Base-by-base conservation (phyloP, 768 basidiomycete species). In the Boletus pseudo-olivaceus region DNA sequence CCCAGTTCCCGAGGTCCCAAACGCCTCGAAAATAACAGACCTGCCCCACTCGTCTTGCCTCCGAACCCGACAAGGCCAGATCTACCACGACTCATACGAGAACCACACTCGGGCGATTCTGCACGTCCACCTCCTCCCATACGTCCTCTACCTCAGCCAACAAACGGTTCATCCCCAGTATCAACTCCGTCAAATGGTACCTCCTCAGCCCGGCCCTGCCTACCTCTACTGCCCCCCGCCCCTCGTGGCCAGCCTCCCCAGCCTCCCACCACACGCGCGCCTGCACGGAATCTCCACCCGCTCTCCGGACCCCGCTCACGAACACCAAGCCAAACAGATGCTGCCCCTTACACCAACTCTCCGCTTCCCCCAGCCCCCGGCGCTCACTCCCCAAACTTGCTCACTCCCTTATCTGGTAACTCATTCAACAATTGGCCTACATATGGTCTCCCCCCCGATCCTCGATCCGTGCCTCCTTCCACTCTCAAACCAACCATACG, bases 31-130 rank as follows among this genome's bases (percentile, higher is more conserved):
- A 80, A 74, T 48, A 79, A 76, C 38, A 75, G 93, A 55, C 93
- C 93, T 5, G 87, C 93, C 0, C 93, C 93, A 0, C 74, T 96
- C n/a, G 83, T 88, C 59, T 76, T 96, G 10, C 77, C 81, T 17
- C 76, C 77, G 1, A 78, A 77, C 54, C 67, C 77, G 11, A 74
- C 75, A 4, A 75, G 84, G 38, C 72, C 76, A 15, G 85, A 87
- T 64, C 81, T 93, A 1, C 92, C 92, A 7, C 83, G 82, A 19
- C 75, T 93, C 53, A 79, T 88, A 39, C 81, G 85, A 47, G 85
- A 89, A 57, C 77, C 77, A 27, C 61, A 73, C 56, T 71, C 72
- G 15, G 78, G 81, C 17, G 87, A 89, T 58, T 81, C 85, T 0
- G 60, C 73, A 8, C 73, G 78, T 1, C 19, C 30, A n/a, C n/a